These are phyloP conservation scores for Apiotrichum siamense DNA, from an alignment of 1,284 basidiomycete species.

Conservation along the genomic window DNA sequence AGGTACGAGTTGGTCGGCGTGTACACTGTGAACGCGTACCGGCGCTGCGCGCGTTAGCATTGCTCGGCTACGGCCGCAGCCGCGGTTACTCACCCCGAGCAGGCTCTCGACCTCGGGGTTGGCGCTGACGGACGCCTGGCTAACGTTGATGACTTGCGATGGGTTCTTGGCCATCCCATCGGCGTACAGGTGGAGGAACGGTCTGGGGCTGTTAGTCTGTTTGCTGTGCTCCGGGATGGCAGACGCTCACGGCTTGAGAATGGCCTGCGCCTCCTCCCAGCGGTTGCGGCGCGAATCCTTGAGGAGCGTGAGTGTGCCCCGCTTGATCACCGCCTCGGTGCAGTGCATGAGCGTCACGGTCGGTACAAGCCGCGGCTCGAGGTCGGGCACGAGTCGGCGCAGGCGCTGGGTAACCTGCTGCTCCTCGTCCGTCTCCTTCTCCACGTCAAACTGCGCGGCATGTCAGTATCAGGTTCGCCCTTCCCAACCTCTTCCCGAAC, in stretches of 20 bases:
- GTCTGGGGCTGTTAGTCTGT: constrained; percentile 51
- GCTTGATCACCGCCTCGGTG: constrained; percentile 72
- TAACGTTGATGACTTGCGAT: constrained; percentile 73
- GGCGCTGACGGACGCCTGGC: constrained; percentile 74
- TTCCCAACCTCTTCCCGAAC: not conserved
- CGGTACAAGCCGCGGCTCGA: constrained; percentile 40
- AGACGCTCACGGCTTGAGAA: constrained; percentile 71
- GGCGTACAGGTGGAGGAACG: constrained; percentile 81
- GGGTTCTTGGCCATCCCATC: constrained; percentile 69
- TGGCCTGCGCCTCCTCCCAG: constrained; percentile 83
- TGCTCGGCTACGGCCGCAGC: not conserved
- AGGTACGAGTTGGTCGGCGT: constrained; percentile 85
- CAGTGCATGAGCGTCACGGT: constrained; percentile 15
- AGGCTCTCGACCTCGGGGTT: constrained; percentile 80
- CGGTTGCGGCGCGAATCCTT: constrained; percentile 67
- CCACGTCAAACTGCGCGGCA: constrained; percentile 49
- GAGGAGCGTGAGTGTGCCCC: constrained; percentile 71
- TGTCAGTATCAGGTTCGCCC: not conserved
- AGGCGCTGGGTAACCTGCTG: constrained; percentile 47
- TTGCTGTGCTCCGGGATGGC: too few species aligned
- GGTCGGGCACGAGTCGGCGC: constrained; percentile 51
- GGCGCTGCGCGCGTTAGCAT: constrained; percentile 54
- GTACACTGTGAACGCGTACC: constrained; percentile 77
- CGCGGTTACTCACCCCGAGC: constrained; percentile 74
- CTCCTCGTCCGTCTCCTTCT: constrained; percentile 49